Base-by-base conservation (phyloP, 2,329 filamentous ascomycete genomes). In the Scortechinia acanthostroma region DNA sequence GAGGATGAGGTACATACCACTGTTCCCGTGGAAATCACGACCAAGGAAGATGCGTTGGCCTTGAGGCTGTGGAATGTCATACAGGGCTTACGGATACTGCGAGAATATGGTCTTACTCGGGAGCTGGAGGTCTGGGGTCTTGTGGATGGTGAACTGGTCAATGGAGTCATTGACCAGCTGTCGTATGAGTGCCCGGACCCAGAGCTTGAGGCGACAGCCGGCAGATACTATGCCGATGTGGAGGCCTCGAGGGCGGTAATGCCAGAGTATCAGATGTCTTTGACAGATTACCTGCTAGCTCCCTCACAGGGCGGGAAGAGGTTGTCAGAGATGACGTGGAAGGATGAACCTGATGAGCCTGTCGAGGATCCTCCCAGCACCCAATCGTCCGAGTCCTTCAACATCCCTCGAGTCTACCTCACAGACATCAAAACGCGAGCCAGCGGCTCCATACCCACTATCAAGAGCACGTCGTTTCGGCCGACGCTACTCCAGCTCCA, bases 1-100 rank as follows among this genome's bases (percentile, higher is more conserved):
- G 83, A 88, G 60, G 77, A 83, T 50, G 71, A 88, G 57, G 74
- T 87, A 1, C 78, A 86, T 53, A 75, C 67, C 1, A 76, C 76
- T 4, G 76, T 87, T 1, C 67, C 68, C 1, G 73, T 88, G 3
- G 71, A 78, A 25, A 66, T 80, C 1, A 65, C 68, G 43, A 83
- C 74, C 1, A 79, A 72, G 53, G 83, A 87, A 57, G 84, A 88
- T 55, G 68, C 67, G 15, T 81, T 82, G 66, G 84, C 77, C 0
- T 58, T 88, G 47, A 65, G 76, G 46, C 72, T 88, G 50, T 88
- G 83, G 81, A 88, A 88, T 59, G 70, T 83, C 17, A 83, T 86
- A 43, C 80, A 85, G 53, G 81, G 82, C 0, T 54, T 88, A 46
- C 70, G 76, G 3, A 79, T 69, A 33, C 57, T 80, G 44, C 61